Evolutionary conservation across 495 filamentous ascomycete genomes (phyloP), one percentile per base, ranked within the genome.

Genomic region (Penicillium dipodomyicola): DNA sequence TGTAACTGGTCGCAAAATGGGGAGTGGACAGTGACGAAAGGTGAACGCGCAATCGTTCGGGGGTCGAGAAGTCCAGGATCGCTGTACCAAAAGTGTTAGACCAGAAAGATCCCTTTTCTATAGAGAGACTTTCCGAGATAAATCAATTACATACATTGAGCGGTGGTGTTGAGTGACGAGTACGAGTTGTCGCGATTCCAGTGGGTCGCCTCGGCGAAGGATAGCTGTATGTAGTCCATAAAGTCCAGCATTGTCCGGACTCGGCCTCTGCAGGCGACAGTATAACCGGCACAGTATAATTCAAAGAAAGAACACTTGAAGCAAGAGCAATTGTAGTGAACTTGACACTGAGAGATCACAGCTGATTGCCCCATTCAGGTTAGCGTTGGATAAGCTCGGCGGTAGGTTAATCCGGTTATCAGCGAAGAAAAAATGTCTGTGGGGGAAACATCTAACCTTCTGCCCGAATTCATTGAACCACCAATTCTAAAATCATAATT

Each of bases 121-220:
- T 7, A 33, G 5, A 4, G n/a, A 54, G 58, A 55, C 62, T 35
- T 59, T 51, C 2, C 32, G 42, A 11, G 17, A 48, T 15, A 19
- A 25, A 59, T 19, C 35, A 43, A 27, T 33, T 12, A 61, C 72
- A 45, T 75, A 88, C 92, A 89, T 79, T 88, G 82, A 35, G 91
- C 86, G 14, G 95, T 96, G 42, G 87, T 87, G 43, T 90, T 97
- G 56, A 98, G 82, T 37, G 87, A 83, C 55, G 88, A 86, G 74
- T 98, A 98, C 14, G 86, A 90, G 72, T 96, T 97, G 76, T 98
- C 92, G 57, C 84, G 81, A 68, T 93, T 90, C 94, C 94, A 97
- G 61, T 84, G 79, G 6, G 91, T 91, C 53, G 87, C 86, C 72
- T 87, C 80, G 71, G 89, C 89, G 76, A 97, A 98, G 69, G 91